Conservation (phyloP, 2,329 filamentous ascomycete species). For the Ceratocystis smalleyi region DNA sequence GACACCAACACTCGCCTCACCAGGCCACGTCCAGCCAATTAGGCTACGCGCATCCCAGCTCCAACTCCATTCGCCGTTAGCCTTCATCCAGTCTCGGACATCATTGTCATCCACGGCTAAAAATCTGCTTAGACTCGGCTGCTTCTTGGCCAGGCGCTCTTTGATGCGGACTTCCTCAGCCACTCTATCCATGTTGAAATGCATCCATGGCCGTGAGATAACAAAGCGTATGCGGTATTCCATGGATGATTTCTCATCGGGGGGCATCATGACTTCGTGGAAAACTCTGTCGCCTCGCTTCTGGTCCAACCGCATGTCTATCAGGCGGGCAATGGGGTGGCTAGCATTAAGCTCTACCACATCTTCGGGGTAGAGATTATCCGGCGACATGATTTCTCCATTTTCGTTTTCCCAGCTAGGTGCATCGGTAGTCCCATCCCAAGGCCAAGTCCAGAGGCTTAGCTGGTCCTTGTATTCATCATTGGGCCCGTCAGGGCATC, state of each 20-base stretch:
- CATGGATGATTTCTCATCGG: not conserved
- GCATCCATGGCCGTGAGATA: slow-evolving; percentile 14
- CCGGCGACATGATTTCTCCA: not conserved
- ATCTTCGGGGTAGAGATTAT: not conserved
- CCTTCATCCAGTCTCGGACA: not conserved
- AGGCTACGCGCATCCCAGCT: not conserved
- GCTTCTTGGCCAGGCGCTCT: not conserved
- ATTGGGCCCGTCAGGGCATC: slow-evolving; percentile 1
- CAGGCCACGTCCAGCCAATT: slow-evolving; percentile 15
- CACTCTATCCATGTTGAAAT: slow-evolving; percentile 6
- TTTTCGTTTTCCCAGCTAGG: not conserved
- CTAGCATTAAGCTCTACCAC: slow-evolving; percentile 2
- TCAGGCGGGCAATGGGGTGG: slow-evolving; percentile 5
- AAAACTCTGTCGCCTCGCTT: not conserved
- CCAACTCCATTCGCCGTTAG: slow-evolving; percentile 8
- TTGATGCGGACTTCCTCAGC: slow-evolving; percentile 8
- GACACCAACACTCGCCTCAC: not conserved
- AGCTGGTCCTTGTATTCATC: not conserved
- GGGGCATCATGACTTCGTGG: not conserved
- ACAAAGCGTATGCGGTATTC: slow-evolving; percentile 1
- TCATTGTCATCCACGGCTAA: not conserved
- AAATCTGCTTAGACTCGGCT: not conserved
- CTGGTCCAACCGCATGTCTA: not conserved
- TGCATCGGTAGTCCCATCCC: slow-evolving; percentile 8
- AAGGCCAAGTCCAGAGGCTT: slow-evolving; percentile 10